Evolutionary conservation across 768 basidiomycete genomes (phyloP).

Genomic region (Lyophyllum shimeji): DNA sequence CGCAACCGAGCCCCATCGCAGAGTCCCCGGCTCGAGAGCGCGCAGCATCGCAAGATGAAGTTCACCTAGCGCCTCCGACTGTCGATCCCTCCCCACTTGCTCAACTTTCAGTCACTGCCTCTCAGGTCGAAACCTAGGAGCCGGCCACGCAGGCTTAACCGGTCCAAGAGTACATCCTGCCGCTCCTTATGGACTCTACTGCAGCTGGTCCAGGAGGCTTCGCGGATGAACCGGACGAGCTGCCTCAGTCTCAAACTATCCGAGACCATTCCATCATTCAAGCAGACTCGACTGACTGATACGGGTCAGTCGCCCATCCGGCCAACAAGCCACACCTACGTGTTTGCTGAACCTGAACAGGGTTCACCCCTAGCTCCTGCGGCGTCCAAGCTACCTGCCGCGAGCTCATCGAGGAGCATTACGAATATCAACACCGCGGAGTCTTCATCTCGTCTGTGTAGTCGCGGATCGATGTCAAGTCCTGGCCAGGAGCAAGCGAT

Average conservation of each 20-base stretch:
- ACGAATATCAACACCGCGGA: not conserved
- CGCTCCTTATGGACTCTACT: constrained; percentile 37
- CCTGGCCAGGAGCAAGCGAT: not conserved
- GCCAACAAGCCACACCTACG: constrained; percentile 30
- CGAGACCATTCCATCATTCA: constrained; percentile 27
- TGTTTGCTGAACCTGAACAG: constrained; percentile 45
- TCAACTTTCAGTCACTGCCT: constrained; percentile 23
- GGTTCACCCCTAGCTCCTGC: constrained; percentile 36
- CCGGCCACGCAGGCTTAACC: constrained; percentile 8
- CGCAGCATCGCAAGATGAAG: constrained; percentile 34
- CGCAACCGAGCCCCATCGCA: constrained; percentile 59
- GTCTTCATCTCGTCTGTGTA: not conserved
- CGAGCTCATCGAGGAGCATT: not conserved
- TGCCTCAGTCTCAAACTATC: constrained; percentile 31
- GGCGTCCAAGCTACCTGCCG: constrained; percentile 30
- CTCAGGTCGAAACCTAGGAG: constrained; percentile 8
- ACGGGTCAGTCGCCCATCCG: constrained; percentile 5
- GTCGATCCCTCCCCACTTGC: constrained; percentile 44
- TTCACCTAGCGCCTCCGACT: constrained; percentile 13
- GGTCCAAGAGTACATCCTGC: constrained; percentile 34
- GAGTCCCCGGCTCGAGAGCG: constrained; percentile 68
- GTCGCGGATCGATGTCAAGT: not conserved
- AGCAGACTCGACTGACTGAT: constrained; percentile 16
- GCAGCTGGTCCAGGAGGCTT: constrained; percentile 48
- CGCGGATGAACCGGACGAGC: constrained; percentile 49